Percentiles rank a stretch among this genome's conserved stretches.
Conservation (phyloP, 2,329 filamentous ascomycete genomes). For the Exophiala xenobiotica region DNA sequence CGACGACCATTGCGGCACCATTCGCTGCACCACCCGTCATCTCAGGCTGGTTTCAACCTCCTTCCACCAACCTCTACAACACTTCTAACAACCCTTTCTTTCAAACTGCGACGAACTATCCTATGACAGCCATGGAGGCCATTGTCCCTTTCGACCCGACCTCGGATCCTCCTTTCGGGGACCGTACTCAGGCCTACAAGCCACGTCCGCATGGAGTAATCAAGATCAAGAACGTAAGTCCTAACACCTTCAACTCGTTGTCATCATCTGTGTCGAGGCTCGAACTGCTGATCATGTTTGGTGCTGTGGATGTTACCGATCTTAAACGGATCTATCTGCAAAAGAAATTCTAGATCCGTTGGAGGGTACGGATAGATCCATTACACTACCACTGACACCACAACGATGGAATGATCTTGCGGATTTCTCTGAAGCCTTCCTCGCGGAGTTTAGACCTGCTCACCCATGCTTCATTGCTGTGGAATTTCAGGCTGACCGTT, state of each 20-base stretch:
- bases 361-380: neutral
- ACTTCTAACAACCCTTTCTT: neutral
- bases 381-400: no score
- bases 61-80: neutral
- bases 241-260: neutral
- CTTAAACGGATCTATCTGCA: no score
- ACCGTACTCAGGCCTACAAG: slow-evolving; percentile 21
- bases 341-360: neutral
- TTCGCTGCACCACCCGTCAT: no score
- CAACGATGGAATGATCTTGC: no score
- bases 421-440: no score
- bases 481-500: slow-evolving; percentile 6
- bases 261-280: neutral
- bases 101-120: neutral
- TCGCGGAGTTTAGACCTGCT: no score
- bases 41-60: neutral
- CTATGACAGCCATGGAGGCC: neutral
- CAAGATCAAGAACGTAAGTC: slow-evolving; percentile 37
- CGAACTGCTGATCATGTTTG: neutral
- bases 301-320: no score
- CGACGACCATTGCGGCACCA: no score
- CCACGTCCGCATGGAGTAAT: slow-evolving; percentile 35
- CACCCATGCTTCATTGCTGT: no score
- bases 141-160: slow-evolving; percentile 18
- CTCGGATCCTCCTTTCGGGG: slow-evolving; percentile 28